phyloP scores from a whole-genome alignment of 2,329 filamentous ascomycete genomes.

The Penicillium occitanis region DNA sequence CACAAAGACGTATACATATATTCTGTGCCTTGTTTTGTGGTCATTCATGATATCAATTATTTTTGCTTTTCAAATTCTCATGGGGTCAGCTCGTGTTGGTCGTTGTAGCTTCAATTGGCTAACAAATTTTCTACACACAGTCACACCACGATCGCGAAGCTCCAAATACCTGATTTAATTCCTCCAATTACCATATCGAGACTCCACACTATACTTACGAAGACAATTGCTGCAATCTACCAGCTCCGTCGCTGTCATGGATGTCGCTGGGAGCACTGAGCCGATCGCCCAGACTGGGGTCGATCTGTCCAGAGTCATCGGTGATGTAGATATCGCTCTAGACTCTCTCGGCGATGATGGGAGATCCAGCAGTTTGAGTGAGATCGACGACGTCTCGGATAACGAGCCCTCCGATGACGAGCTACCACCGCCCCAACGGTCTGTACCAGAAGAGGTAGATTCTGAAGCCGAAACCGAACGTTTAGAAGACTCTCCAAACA shows the following conservation, averaged over 20 bases:
- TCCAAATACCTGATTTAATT: neutral
- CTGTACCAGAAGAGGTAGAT: conserved; percentile 61
- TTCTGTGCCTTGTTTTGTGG: neutral
- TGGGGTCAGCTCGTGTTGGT: neutral
- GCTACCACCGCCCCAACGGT: conserved; percentile 46
- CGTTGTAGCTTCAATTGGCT: conserved; percentile 1
- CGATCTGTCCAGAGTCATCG: conserved; percentile 38
- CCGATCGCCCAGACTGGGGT: conserved; percentile 34
- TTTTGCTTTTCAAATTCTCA: too few species aligned
- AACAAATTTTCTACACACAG: conserved; percentile 1
- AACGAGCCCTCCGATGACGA: conserved; percentile 60
- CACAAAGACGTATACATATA: neutral
- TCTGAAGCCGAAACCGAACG: conserved; percentile 94
- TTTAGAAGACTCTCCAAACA: conserved; percentile 82
- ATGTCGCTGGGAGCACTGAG: conserved; percentile 41
- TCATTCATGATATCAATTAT: neutral
- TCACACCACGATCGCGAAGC: neutral
- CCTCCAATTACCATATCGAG: neutral
- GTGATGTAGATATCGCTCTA: conserved; percentile 35
- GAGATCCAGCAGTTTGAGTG: conserved; percentile 87
- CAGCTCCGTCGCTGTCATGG: conserved; percentile 32
- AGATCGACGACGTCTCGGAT: conserved; percentile 78
- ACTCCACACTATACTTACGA: neutral
- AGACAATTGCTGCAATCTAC: neutral
- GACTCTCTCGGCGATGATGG: conserved; percentile 60